Base-by-base conservation (phyloP, 2,329 filamentous ascomycete species). In the Hypoxylon rubiginosum region DNA sequence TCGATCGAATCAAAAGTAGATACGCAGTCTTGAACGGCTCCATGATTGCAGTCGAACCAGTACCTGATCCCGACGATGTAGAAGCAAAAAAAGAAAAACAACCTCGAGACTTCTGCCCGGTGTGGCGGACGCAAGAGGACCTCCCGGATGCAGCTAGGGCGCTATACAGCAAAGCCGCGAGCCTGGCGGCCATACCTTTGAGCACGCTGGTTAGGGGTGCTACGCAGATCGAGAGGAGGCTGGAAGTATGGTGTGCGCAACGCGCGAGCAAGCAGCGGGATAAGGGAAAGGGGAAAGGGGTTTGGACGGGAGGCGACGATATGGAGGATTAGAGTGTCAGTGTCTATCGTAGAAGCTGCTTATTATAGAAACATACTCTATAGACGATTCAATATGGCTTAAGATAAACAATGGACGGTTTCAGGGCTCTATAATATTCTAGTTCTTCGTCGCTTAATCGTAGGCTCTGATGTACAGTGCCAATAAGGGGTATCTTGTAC, bases 131-230 rank as follows among this genome's bases (percentile, higher is more conserved):
- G 4, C 72, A 78, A n/a, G 77, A 79, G 4, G 82, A 86, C 8
- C 75, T 86, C 30, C 78, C 81, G 0, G 76, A 78, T 7, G 67
- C 72, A 2, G 82, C 82, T 0, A 82, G 74, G 46, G 68, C 71
- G 0, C 81, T 86, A 49, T 84, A 83, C 64, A 73, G 74, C 11
- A 77, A 79, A 64, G 81, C 80, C 41, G 83, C 83, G 58, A 76
- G 76, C 46, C 59, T 79, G 2, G 75, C 79, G 0, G 81, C 78
- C 0, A 67, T 83, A 36, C 76, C 78, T 0, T 19, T 81, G 4
- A 52, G 55, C 8, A 78, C 74, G 9, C 68, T 84, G 6, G 68
- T 82, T 11, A 72, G 72, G 10, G 77, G 79, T 7, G 79, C 81
- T 4, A 69, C 68, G 41, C 76, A 76, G 17, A 71, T 83, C 1